Conservation (phyloP, 805 yeast genomes). For the Nakazawaea wickerhamii region DNA sequence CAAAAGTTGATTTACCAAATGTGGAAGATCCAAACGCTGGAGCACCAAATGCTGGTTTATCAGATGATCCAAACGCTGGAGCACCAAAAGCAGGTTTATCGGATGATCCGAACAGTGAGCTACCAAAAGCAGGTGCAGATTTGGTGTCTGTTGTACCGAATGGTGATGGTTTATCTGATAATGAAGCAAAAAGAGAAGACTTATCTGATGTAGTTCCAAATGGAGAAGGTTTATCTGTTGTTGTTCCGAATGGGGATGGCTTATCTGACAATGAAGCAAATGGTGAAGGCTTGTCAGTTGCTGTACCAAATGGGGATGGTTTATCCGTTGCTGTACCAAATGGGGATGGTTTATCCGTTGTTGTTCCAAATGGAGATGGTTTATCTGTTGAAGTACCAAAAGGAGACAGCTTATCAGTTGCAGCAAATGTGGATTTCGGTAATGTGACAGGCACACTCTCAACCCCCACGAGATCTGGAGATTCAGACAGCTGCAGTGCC, state of each 20-base stretch:
- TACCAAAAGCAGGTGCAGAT: not conserved
- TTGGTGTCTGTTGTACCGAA: no score
- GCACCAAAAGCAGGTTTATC: not conserved
- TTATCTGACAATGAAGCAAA: no score
- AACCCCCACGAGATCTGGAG: not conserved
- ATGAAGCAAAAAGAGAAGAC: no score
- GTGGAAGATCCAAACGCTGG: conserved; percentile 19
- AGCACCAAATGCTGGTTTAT: not conserved
- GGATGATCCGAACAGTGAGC: not conserved
- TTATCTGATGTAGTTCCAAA: not conserved
- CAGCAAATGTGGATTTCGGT: no score
- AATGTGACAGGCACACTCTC: no score
- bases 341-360: not conserved
- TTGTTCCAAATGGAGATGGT: not conserved
- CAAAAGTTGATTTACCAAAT: conserved; percentile 10
- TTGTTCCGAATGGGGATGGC: not conserved
- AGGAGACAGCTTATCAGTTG: not conserved
- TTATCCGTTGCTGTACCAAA: no score
- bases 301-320: not conserved
- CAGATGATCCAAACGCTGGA: not conserved
- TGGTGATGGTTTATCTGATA: no score
- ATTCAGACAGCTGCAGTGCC: not conserved
- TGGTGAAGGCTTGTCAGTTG: not conserved
- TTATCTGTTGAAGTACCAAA: not conserved
- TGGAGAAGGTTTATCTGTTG: not conserved